These are phyloP conservation scores for Metroxylon sagu DNA, from an alignment of 176 grass and related monocot genomes.

Conservation along the genomic window DNA sequence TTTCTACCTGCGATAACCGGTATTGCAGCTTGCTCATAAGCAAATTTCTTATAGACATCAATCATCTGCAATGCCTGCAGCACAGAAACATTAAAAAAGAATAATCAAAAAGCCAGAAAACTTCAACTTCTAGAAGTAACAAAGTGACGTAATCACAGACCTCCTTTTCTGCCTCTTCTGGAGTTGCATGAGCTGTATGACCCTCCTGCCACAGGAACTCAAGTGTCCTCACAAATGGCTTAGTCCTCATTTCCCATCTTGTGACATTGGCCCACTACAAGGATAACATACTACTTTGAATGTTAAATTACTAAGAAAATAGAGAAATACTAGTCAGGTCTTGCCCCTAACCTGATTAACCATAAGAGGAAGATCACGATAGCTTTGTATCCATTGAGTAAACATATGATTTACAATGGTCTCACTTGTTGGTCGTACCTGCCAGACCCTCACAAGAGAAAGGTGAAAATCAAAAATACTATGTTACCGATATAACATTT, in stretches of 20 bases:
- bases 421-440: constrained; percentile 99
- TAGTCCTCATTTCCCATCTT: constrained; percentile 99
- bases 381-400: constrained; percentile 98
- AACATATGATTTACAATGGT: constrained; percentile 99
- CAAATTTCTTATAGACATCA: constrained; percentile 87
- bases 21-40: constrained; percentile 85
- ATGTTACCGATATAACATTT: no score
- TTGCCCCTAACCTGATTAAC: constrained; percentile 67
- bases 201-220: constrained; percentile 99
- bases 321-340: neutral
- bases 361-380: constrained; percentile 97
- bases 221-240: constrained; percentile 92
- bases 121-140: neutral
- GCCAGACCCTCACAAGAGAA: constrained; percentile 65
- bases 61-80: constrained; percentile 95
- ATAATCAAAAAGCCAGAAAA: constrained; percentile 3
- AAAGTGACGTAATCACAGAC: constrained; percentile 31
- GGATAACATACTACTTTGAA: constrained; percentile 13
- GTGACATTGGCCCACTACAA: constrained; percentile 95
- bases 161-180: constrained; percentile 85
- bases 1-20: constrained; percentile 92
- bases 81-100: constrained; percentile 16
- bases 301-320: neutral
- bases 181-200: constrained; percentile 95
- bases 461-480: constrained; percentile 10